phyloP scores from a whole-genome alignment of 1,284 basidiomycete species.

The Puccinia polysora region DNA sequence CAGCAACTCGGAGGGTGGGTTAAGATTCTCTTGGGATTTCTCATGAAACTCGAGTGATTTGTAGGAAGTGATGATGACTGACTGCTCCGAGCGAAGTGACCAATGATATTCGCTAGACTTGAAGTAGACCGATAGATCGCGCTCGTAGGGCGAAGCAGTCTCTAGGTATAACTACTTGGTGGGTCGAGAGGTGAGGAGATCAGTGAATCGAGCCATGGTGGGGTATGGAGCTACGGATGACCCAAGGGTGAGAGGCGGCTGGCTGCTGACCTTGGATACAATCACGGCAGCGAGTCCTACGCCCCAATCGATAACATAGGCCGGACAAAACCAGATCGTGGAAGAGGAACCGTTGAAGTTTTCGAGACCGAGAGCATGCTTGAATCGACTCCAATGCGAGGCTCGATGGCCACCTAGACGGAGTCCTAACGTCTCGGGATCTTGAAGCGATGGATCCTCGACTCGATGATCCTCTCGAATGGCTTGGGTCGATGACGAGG shows the following conservation, averaged over 20 bases:
- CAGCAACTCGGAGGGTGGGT: no score
- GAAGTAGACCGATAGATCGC: slow-evolving; percentile 28
- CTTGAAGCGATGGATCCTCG: neutral
- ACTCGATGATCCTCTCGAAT: neutral
- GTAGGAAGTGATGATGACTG: no score
- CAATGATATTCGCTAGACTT: slow-evolving; percentile 23
- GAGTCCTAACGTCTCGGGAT: slow-evolving; percentile 33
- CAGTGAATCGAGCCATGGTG: neutral
- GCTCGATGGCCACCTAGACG: slow-evolving; percentile 1
- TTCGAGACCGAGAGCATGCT: slow-evolving; percentile 6
- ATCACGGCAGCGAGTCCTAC: slow-evolving; percentile 31
- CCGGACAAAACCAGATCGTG: slow-evolving; percentile 43
- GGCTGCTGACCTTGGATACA: slow-evolving; percentile 18
- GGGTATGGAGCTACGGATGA: neutral
- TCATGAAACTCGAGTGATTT: no score
- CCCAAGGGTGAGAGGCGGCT: no score
- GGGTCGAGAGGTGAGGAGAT: neutral
- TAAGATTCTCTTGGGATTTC: no score
- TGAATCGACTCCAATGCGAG: slow-evolving; percentile 1
- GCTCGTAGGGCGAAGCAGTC: slow-evolving; percentile 12
- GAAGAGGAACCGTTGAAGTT: slow-evolving; percentile 22
- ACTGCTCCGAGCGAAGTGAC: slow-evolving; percentile 27
- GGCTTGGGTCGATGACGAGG: neutral
- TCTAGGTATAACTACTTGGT: slow-evolving; percentile 27
- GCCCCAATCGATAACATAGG: slow-evolving; percentile 43